Evolutionary conservation across 2,329 filamentous ascomycete genomes (phyloP), one percentile per base, ranked within the genome.

Genomic region (Cladobotryum mycophilum): DNA sequence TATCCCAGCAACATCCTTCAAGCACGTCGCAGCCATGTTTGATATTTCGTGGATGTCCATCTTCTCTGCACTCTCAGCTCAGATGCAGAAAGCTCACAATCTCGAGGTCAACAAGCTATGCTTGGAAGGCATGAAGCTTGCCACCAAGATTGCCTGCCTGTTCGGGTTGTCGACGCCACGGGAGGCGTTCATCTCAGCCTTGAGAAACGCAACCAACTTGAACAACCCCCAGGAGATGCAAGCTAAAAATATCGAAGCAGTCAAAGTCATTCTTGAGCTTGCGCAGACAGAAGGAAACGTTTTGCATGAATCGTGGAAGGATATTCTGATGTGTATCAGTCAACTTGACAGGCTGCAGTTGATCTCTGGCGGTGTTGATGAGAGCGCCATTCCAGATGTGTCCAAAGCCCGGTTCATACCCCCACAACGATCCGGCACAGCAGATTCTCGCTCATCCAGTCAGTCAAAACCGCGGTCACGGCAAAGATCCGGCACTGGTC

Each of bases 11-110:
- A 93, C 89, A 1, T 97, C 91, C 0, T 91, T 89, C 66, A 92
- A 89, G 60, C 93, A 99, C 66, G 88, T 96, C 45, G 93, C 93
- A 0, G 90, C 93, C 1, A 99, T 99, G 93, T 97, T 99, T 64
- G 91, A 96, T 61, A 90, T 96, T 20, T 95, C 90, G 0, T 99
- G 93, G 93, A 99, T 97, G 92, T 96, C 92, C 9, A 95, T 96
- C 68, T 86, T 99, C 62, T 97, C 92, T 5, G 91, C 91, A 0
- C 78, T 99, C 22, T 96, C 92, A 1, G 91, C 88, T 46, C 88
- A 95, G 59, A 91, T 93, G 66, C 93, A 97, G 60, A 91, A 96
- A 64, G 87, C 89, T 0, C 88, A 95, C 59, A 96, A 96, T 61
- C 76, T 96, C 4, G 90, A 96, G 58, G 88, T 93, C 14, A 91